Base-by-base conservation (phyloP, 192 early-diverging fungal genomes). In the Coemansia sp. region DNA sequence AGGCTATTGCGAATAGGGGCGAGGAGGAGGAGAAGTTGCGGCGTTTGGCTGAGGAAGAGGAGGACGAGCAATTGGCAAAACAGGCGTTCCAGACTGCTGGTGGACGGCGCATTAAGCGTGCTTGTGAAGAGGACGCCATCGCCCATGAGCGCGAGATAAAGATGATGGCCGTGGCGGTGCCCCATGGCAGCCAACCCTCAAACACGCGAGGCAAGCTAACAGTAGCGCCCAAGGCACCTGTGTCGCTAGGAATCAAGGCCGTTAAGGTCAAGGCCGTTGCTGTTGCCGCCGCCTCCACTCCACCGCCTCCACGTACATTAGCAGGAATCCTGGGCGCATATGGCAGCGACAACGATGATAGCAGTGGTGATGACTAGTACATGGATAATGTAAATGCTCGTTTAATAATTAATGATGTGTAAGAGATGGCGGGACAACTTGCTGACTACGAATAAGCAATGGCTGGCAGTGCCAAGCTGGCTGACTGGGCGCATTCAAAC, bases 1-100 rank as follows among this genome's bases (percentile, higher is more conserved):
- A 89, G 6, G 60, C 70, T 4, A 74, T 90, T 39, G 72, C 75
- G 19, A 65, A 39, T 10, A 68, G 66, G 60, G 62, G 64, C 65
- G 62, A 45, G 45, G 61, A 46, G 0, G 66, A 64, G 37, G 69
- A 74, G 11, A n/a, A 3, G 79, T 2, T 42, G 61, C 17, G 38
- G 59, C 59, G 59, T 31, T 57, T 85, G 27, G 77, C 78, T 12
- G 75, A 76, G 39, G 66, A 80, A 7, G 48, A 69, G 8, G 75
- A 76, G 14, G 74, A 75, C 32, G 78, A 76, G 36, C 25, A 10
- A 15, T 41, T 76, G 69, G 74, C 69, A 0, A 72, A 42, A 7
- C 11, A 38, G 66, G 77, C 64, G 9, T 84, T 84, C 50, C 48
- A 61, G 23, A 44, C 66, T 5, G 72, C 27, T 27, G 72, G 50